A percentile compares a stretch with the other conserved stretches of the same genome.
Evolutionary conservation across 2,329 filamentous ascomycete species (phyloP).

Genomic region (Fusarium sambucinum): DNA sequence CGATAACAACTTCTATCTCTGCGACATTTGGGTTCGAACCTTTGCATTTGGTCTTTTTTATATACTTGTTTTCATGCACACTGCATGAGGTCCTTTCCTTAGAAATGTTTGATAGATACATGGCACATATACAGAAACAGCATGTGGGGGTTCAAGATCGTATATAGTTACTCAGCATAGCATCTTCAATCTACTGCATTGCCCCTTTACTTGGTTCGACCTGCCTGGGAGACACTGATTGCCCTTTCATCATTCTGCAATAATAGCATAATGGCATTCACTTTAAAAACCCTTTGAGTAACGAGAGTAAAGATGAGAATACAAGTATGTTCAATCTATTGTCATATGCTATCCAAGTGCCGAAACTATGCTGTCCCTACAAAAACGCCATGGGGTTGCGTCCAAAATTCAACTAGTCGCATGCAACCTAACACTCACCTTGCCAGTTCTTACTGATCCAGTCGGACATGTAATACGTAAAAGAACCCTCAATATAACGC

Average conservation of each 20-base stretch:
- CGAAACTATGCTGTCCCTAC: constrained; percentile 1
- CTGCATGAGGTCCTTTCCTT: constrained; percentile 49
- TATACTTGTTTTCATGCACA: constrained; percentile 38
- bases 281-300: not conserved
- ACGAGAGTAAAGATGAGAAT: not conserved
- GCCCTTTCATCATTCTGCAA: not conserved
- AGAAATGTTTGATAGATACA: constrained; percentile 24
- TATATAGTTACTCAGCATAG: constrained; percentile 41
- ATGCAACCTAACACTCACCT: constrained; percentile 55
- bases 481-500: constrained; percentile 65
- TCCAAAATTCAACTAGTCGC: constrained; percentile 9
- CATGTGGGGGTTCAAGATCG: constrained; percentile 14
- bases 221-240: not conserved
- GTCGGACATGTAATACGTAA: constrained; percentile 66
- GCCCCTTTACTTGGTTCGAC: not conserved
- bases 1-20: constrained; percentile 2
- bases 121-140: constrained; percentile 22
- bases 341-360: not conserved
- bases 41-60: constrained; percentile 26
- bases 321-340: constrained; percentile 13
- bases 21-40: not conserved
- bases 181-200: constrained; percentile 38
- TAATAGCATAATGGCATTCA: not conserved
- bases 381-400: constrained; percentile 23
- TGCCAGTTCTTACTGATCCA: constrained; percentile 73